Evolutionary conservation across 495 filamentous ascomycete genomes (phyloP), one percentile per base, ranked within the genome.

Genomic region (Penicillium paxilli): DNA sequence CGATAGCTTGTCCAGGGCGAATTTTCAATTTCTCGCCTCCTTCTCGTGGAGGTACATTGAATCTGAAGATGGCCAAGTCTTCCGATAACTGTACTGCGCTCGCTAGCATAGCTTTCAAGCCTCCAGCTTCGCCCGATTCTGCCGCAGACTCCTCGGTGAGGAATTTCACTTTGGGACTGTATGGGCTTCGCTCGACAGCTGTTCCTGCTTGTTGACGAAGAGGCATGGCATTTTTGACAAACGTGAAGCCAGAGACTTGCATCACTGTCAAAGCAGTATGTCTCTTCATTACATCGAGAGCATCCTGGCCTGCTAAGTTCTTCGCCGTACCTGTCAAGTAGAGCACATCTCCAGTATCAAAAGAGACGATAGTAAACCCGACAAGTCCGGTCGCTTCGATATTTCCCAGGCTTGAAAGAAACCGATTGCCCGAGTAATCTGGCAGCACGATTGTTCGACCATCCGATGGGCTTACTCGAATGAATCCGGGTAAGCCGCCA

Each of bases 161-260:
- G 30, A 51, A 58, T 42, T 61, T 61, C 26, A 61, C 17, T 23
- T 61, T 61, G 1, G 58, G 58, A 33, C 54, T 58, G 30, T 61
- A 61, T 1, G 58, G 58, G 25, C 58, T 61, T 30, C 54, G 49
- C 41, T 61, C 58, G 16, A 54, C 49, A 7, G 38, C n/a, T 12
- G 54, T 58, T 8, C 58, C 54, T 6, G 9, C 14, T 32, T 61
- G 28, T 24, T 61, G 54, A 0, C 58, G 49, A 12, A 61, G 44
- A 17, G 58, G 58, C 6, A 61, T 38, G 20, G 58, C 58, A 30
- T 61, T 20, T 5, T 25, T 25, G 2, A 58, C 54, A 33, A 58
- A 61, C 1, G 45, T 58, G 40, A 50, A 61, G 0, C 54, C 58
- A 0, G 54, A 58, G 9, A 58, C 53, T n/a, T 57, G 19, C 23